Percentiles rank a stretch among this genome's conserved stretches.
Evolutionary conservation across 1,284 basidiomycete species (phyloP).

Genomic region (Agaricales sp.): DNA sequence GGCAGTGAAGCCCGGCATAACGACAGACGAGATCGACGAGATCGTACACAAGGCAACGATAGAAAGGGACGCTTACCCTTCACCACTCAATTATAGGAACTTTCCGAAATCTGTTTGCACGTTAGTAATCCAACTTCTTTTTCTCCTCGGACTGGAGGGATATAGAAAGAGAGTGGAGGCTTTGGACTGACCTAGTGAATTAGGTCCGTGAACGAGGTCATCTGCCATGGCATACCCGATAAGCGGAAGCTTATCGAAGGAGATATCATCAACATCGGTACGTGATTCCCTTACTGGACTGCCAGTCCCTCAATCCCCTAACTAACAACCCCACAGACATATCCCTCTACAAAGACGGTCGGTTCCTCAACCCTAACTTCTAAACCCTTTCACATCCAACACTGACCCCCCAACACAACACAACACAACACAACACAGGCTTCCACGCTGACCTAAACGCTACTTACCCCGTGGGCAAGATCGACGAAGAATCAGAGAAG

Average conservation of each 20-base stretch:
- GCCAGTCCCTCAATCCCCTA: constrained; percentile 7
- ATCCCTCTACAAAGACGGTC: constrained; percentile 60
- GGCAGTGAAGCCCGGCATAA: constrained; percentile 80
- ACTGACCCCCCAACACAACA: no score
- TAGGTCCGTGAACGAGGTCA: constrained; percentile 90
- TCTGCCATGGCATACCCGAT: constrained; percentile 97
- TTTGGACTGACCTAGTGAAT: neutral
- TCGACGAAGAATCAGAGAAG: constrained; percentile 74
- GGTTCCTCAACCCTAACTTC: constrained; percentile 11
- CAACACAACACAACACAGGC: constrained; percentile 39
- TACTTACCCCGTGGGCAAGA: constrained; percentile 81
- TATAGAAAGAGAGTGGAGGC: no score
- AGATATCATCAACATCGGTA: constrained; percentile 90
- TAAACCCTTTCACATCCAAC: constrained; percentile 3
- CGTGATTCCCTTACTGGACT: constrained; percentile 10
- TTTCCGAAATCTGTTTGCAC: constrained; percentile 98
- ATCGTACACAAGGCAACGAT: constrained; percentile 93
- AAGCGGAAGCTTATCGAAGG: constrained; percentile 78
- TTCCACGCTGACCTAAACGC: constrained; percentile 90
- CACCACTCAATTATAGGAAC: constrained; percentile 85
- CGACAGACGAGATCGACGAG: constrained; percentile 91
- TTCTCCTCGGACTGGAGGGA: neutral
- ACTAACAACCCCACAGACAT: constrained; percentile 33
- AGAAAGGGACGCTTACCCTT: constrained; percentile 89
- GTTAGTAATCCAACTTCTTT: constrained; percentile 33